Base-by-base conservation (phyloP, 2,329 filamentous ascomycete species). In the Epichloe festucae region DNA sequence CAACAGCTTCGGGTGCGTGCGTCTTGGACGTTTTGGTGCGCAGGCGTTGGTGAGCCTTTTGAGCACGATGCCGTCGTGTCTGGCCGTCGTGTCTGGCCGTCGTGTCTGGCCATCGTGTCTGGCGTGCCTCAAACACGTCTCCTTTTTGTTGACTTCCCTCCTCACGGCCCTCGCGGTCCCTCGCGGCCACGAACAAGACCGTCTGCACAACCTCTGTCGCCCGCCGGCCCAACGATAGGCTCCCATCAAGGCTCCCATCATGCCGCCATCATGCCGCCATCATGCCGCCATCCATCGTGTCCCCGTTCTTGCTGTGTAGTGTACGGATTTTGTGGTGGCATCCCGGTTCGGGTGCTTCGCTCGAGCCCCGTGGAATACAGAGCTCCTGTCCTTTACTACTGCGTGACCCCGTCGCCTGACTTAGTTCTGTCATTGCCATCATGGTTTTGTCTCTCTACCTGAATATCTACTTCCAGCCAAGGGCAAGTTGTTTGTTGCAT, bases 1-100 rank as follows among this genome's bases (percentile, higher is more conserved):
- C 50, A 38, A 3, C 31, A 15, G 31, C 50, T 27, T 34, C 50
- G 50, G 50, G 39, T 48, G 50, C 39, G 38, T 51, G 50, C 50
- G 50, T 51, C 45, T 17, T 27, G 42, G 17, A 17, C 48, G 19
- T 47, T 10, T 48, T 41, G 35, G 15, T 21, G 10, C 3, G 5
- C 41, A 17, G 19, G 19, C 41, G 19, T 43, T 23, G 41, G 41
- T 3, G 4, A 23, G 41, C 41, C 41, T 43, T 43, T 43, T 43
- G 3, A 19, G 5, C 41, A 19, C n/a, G 12, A 43, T 27, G 5
- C 2, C 27, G 6, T 21, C 41, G 14, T 43, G 41, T 14, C 23
- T 7, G 23, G 23, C 23, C 6, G 0, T 2, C 23, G 6, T 17
- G 17, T 17, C 17, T 17, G 17, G 17, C 17, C 19, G 19, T 21